A percentile compares a stretch with the other conserved stretches of the same genome.
Evolutionary conservation across 345 rosid species (phyloP).

Genomic region (Lenwebbia sp.): DNA sequence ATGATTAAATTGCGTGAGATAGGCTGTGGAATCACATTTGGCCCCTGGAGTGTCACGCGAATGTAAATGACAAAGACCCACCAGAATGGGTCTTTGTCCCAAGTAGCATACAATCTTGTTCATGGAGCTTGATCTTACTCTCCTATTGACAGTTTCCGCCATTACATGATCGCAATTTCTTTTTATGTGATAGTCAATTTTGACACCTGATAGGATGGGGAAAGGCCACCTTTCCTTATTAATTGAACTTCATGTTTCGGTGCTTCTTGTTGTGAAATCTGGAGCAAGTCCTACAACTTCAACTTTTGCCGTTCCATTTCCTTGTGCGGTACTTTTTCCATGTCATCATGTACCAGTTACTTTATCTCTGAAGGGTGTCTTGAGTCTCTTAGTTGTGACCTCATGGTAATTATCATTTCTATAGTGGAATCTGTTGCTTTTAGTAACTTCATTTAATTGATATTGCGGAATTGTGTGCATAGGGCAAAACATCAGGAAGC

Average conservation of each 20-base stretch:
- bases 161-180: background rate
- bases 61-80: background rate
- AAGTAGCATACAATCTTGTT: background rate
- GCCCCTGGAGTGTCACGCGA: background rate
- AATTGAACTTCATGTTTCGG: background rate
- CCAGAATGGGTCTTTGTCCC: background rate
- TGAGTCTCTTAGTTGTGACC: background rate
- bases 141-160: background rate
- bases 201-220: background rate
- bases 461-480: background rate
- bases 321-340: background rate
- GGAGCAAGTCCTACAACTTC: background rate
- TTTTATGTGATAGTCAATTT: background rate
- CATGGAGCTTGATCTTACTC: background rate
- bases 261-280: background rate
- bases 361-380: background rate
- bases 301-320: background rate
- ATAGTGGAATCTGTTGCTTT: background rate
- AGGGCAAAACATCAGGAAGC: conserved; percentile 96
- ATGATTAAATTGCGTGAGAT: background rate
- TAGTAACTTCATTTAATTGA: background rate
- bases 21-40: background rate
- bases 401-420: background rate
- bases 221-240: background rate
- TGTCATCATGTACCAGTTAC: background rate